These are phyloP conservation scores for Puccinia polysora DNA, from an alignment of 1,284 basidiomycete species.

Conservation along the genomic window DNA sequence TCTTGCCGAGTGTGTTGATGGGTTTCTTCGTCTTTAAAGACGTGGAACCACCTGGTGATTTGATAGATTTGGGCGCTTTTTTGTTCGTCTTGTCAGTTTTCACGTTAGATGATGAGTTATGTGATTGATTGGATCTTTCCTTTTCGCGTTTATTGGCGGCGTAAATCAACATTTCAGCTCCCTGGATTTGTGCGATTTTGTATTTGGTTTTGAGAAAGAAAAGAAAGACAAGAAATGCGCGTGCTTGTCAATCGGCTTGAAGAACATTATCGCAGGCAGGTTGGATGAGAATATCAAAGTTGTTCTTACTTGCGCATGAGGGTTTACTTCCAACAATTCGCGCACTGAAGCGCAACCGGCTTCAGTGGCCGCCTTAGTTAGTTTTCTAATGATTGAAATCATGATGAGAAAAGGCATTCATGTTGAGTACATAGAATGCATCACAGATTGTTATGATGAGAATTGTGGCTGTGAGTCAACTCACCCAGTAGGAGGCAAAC, in stretches of 20 bases:
- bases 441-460: not conserved
- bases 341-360: slow-evolving; percentile 32
- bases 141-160: slow-evolving; percentile 22
- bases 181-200: slow-evolving; percentile 3
- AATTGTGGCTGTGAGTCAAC: no score
- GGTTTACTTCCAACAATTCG: slow-evolving; percentile 33
- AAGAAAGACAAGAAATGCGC: not conserved
- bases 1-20: slow-evolving; percentile 1
- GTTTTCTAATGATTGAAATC: slow-evolving; percentile 4
- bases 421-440: no score
- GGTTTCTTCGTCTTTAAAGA: not conserved
- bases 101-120: not conserved
- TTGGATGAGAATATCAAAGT: not conserved
- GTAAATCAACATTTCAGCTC: slow-evolving; percentile 28
- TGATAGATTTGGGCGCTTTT: not conserved
- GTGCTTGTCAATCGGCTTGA: not conserved
- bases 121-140: not conserved
- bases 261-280: not conserved
- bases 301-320: slow-evolving; percentile 33
- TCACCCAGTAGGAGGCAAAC: slow-evolving; percentile 40
- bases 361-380: slow-evolving; percentile 23
- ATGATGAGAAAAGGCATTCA: not conserved
- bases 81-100: slow-evolving; percentile 10
- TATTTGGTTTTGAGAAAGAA: not conserved
- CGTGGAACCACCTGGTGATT: not conserved